Conservation (phyloP, 192 early-diverging fungal genomes). For the Podochytrium sp. region DNA sequence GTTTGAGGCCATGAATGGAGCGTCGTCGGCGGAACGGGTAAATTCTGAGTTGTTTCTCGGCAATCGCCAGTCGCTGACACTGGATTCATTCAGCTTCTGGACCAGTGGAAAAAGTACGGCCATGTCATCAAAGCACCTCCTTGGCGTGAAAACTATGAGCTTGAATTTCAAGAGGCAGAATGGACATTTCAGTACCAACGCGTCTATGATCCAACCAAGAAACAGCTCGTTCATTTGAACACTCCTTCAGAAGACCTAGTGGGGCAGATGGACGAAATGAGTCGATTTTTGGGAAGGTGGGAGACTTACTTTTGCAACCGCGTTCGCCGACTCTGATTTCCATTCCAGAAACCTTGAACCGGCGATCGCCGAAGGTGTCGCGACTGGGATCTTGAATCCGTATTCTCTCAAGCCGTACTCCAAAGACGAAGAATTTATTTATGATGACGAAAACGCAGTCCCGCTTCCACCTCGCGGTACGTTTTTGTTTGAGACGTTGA, state of each 20-base stretch:
- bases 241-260: not conserved
- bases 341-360: constrained; percentile 2
- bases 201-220: constrained; percentile 75
- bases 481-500: not conserved
- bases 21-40: constrained; percentile 28
- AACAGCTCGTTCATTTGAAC: constrained; percentile 61
- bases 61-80: not conserved
- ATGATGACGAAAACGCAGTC: not conserved
- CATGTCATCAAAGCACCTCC: constrained; percentile 49
- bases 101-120: constrained; percentile 51
- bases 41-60: too few species aligned
- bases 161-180: constrained; percentile 75
- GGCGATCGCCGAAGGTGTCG: constrained; percentile 9
- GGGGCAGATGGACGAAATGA: not conserved
- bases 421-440: not conserved
- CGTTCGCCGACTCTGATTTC: not conserved
- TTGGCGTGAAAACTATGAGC: constrained; percentile 70
- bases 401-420: constrained; percentile 14
- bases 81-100: constrained; percentile 36
- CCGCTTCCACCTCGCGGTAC: too few species aligned
- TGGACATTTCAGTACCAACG: constrained; percentile 88
- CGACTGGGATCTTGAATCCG: constrained; percentile 16
- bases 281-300: constrained; percentile 17
- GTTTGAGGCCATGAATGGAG: constrained; percentile 6
- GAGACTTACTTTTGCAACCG: not conserved